phyloP scores from a whole-genome alignment of 495 filamentous ascomycete species.

The Cercophora newfieldiana region DNA sequence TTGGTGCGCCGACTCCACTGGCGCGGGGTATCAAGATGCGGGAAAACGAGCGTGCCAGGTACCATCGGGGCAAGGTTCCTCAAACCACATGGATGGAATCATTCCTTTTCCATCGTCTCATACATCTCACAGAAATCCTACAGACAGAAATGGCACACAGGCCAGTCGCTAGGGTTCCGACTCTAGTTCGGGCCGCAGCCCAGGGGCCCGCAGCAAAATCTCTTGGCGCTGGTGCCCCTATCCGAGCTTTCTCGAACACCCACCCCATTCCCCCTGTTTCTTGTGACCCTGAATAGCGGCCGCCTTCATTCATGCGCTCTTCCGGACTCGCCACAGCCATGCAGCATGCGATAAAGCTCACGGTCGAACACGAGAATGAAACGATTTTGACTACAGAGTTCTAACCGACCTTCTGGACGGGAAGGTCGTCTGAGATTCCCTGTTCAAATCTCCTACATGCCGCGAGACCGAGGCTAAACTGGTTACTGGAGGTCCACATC shows the following conservation, averaged over 20 bases:
- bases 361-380: not conserved
- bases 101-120: not conserved
- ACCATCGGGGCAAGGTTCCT: not conserved
- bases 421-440: not conserved
- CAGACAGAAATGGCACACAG: not conserved
- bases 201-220: not conserved
- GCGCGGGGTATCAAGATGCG: not conserved
- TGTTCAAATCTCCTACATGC: not conserved
- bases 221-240: not conserved
- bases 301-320: not conserved
- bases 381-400: not conserved
- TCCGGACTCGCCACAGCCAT: not conserved
- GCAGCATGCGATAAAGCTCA: not conserved
- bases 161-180: not conserved
- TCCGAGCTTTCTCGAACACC: not conserved
- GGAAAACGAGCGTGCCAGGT: not conserved
- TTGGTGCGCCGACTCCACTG: not conserved
- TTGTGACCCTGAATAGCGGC: not conserved
- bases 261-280: not conserved
- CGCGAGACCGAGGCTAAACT: too few relatives aligned
- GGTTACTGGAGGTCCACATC: conserved; percentile 15
- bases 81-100: not conserved
- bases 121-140: not conserved
- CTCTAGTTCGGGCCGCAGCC: not conserved
- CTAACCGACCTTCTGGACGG: not conserved